Percentiles rank a stretch among this genome's conserved stretches.
phyloP scores from a whole-genome alignment of 2,329 filamentous ascomycete genomes.

The Claviceps purpurea region DNA sequence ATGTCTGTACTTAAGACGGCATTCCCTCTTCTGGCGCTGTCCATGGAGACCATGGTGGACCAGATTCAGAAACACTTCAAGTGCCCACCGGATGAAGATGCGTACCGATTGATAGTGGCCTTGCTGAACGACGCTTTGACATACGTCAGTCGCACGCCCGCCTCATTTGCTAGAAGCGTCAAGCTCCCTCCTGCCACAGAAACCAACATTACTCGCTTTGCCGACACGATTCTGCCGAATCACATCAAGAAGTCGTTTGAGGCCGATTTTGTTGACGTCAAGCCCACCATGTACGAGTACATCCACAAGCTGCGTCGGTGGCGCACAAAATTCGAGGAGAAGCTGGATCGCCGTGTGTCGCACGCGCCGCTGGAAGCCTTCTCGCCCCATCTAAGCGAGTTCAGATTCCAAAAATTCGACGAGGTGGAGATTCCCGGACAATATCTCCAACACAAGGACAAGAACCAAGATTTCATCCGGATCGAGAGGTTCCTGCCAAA shows the following conservation, averaged over 20 bases:
- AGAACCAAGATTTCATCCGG: conserved; percentile 95
- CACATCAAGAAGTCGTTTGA: conserved; percentile 97
- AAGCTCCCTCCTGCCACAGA: conserved; percentile 85
- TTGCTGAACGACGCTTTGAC: conserved; percentile 89
- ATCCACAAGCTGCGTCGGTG: conserved; percentile 92
- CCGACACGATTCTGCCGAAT: conserved; percentile 84
- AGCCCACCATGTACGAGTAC: conserved; percentile 97
- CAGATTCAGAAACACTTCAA: conserved; percentile 99
- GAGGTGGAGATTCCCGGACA: conserved; percentile 97
- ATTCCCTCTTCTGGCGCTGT: conserved; percentile 86
- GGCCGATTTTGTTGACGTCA: conserved; percentile 87
- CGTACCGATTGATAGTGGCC: conserved; percentile 93
- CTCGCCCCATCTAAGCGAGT: conserved; percentile 87
- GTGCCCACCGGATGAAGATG: conserved; percentile 94
- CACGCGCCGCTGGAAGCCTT: conserved; percentile 68
- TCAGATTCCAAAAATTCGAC: conserved; percentile 95
- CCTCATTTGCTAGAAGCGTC: conserved; percentile 77
- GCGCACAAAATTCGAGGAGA: conserved; percentile 97
- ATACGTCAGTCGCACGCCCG: conserved; percentile 79
- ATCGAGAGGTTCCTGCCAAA: conserved; percentile 95
- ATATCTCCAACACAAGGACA: conserved; percentile 93
- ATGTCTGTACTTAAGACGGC: conserved; percentile 93
- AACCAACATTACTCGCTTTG: conserved; percentile 91
- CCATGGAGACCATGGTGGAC: conserved; percentile 99
- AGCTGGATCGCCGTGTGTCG: conserved; percentile 71